Base-by-base conservation (phyloP, 352 stramenopile species). In the Globisporangium spinosum region DNA sequence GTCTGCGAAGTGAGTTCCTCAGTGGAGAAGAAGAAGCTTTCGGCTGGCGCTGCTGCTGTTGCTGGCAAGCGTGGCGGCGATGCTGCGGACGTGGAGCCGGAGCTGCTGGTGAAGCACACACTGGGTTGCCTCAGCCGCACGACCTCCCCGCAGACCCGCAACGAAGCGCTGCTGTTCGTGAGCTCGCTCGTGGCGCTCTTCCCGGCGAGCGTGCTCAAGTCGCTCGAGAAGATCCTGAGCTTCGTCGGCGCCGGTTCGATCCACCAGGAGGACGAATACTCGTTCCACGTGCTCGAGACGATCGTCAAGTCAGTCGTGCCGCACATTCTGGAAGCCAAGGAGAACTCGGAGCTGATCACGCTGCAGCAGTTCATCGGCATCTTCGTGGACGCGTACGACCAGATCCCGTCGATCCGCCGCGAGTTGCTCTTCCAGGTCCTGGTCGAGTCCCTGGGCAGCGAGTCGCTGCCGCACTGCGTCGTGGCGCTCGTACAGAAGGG, bases 271-370 rank as follows among this genome's bases (percentile, higher is more conserved):
- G 89, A 96, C 58, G 89, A 91, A 45, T 94, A 96, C 74, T 93
- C 89, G 58, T 95, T 94, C 69, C 80, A 94, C 51, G 87, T 96
- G 40, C 74, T 96, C n/a, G 83, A 94, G 62, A 92, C 86, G 7
- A 94, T 96, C 45, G 80, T 94, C 58, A 84, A 88, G 70, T 74
- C 84, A 6, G 85, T 92, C 13, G 87, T 94, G 53, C 87, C 86
- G 1, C 85, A 96, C 70, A 87, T 96, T n/a, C 49, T 89, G 7
- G 67, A 68, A 4, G 53, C 59, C 0, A 70, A 71, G 20, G 67
- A 68, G 2, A 61, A 38, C 7, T 25, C 25, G 10, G 34, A 29
- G n/a, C 35, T 64, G 15, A 86, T 96, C 56, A 85, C 85, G 10
- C 72, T 77, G 20, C 83, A 93, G 73, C 79, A 89, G 58, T 94